Evolutionary conservation across 805 yeast genomes (phyloP).

Genomic region (Spathaspora arborariae): DNA sequence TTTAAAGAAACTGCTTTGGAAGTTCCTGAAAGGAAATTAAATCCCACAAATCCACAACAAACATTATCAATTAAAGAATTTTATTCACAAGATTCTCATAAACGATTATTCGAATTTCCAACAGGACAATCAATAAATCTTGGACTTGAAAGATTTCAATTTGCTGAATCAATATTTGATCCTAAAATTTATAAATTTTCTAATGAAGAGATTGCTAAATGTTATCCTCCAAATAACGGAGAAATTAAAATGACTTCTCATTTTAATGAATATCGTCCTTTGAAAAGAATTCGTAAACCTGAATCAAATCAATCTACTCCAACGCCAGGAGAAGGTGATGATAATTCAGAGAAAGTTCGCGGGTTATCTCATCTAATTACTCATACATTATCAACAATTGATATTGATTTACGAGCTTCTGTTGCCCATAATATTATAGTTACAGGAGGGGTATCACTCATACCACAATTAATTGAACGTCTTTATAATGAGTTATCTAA

Average conservation of each 20-base stretch:
- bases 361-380: slow-evolving; percentile 62
- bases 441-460: slow-evolving; percentile 78
- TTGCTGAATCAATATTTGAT: slow-evolving; percentile 72
- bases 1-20: slow-evolving; percentile 70
- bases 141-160: slow-evolving; percentile 53
- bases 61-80: slow-evolving; percentile 21
- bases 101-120: slow-evolving; percentile 67
- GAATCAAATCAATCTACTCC: slow-evolving; percentile 31
- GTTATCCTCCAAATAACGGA: slow-evolving; percentile 47
- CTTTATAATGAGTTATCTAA: slow-evolving; percentile 65
- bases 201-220: slow-evolving; percentile 16
- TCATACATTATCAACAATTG: slow-evolving; percentile 55
- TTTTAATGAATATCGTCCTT: slow-evolving; percentile 65
- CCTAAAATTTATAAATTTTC: slow-evolving; percentile 46
- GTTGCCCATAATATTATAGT: slow-evolving; percentile 85
- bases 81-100: slow-evolving; percentile 23
- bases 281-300: slow-evolving; percentile 54
- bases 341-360: slow-evolving; percentile 15
- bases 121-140: slow-evolving; percentile 67
- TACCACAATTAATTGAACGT: slow-evolving; percentile 80
- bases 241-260: slow-evolving; percentile 44
- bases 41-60: slow-evolving; percentile 17
- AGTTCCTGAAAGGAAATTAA: slow-evolving; percentile 42
- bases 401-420: slow-evolving; percentile 80
- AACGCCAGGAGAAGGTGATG: slow-evolving; percentile 15